Percentiles rank a stretch among this genome's conserved stretches.
Conservation (phyloP, 2,329 filamentous ascomycete genomes). For the Stachybotrys chartarum region DNA sequence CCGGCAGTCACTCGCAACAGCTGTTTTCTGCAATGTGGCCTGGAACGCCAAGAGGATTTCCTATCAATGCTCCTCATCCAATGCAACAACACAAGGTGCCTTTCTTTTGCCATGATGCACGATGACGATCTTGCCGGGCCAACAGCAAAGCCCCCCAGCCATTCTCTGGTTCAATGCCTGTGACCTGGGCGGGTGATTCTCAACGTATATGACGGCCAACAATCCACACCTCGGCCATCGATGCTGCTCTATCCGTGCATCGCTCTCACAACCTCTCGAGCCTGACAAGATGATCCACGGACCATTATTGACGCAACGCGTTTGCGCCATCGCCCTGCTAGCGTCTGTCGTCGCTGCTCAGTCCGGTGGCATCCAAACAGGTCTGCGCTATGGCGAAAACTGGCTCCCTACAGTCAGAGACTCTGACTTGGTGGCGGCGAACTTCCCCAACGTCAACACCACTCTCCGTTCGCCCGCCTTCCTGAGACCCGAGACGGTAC, state of each 20-base stretch:
- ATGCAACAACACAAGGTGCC: no score
- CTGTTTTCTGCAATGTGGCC: no score
- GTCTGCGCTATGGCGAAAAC: conserved; percentile 7
- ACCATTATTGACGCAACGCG: background rate
- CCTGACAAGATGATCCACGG: background rate
- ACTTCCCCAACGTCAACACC: conserved; percentile 20
- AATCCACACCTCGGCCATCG: no score
- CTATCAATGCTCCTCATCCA: no score
- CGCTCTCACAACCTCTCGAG: background rate
- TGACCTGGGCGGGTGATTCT: no score
- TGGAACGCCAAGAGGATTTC: no score
- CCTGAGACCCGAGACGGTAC: conserved; percentile 11
- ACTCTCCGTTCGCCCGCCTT: conserved; percentile 20
- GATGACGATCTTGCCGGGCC: no score
- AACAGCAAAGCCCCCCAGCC: no score
- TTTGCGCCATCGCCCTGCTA: conserved; percentile 3
- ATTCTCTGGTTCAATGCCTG: no score
- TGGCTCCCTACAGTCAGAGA: conserved; percentile 14
- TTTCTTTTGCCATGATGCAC: no score
- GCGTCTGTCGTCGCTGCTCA: conserved; percentile 1
- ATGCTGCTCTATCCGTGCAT: background rate
- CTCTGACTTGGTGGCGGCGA: conserved; percentile 16
- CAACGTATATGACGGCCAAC: no score
- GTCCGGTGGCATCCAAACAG: conserved; percentile 3
- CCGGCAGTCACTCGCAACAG: no score